Evolutionary conservation across 2,329 filamentous ascomycete genomes (phyloP), one percentile per base, ranked within the genome.

Genomic region (Fusarium tuaranense): DNA sequence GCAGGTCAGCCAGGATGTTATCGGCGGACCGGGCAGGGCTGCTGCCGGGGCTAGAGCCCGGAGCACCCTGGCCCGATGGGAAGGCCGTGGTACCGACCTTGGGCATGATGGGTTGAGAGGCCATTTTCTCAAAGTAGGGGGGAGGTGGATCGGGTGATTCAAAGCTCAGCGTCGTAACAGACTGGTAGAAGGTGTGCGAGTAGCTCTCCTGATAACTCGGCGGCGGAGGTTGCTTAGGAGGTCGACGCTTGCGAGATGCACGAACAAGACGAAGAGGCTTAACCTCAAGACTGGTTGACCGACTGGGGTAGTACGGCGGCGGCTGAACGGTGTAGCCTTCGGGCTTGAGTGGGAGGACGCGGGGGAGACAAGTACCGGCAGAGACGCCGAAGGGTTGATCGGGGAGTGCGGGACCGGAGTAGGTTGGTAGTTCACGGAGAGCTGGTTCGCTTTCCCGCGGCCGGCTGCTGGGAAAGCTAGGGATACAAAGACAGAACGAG

Each of bases 231-330:
- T 39, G 36, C 66, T 67, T 69, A 32, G 60, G 30, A 27, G 57
- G 64, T 34, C 27, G 57, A 14, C 62, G 72, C 32, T 73, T 74
- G 60, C 70, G 70, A 25, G 70, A 71, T 12, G 70, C 70, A 18
- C 72, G 70, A 46, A 74, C 67, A 38, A 74, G 72, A 48, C 72
- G 70, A 51, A 74, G 72, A 55, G 72, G 72, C 60, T 74, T 74
- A 65, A 73, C 72, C 32, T 74, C 65, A 59, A 74, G 68, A 20
- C 72, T 74, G 30, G 32, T 55, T 44, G 53, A 53, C 34, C 63
- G 72, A 14, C 65, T 55, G 36, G 72, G 72, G 12, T 74, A 74
- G 55, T 74, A 71, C 25, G 72, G 72, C 46, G 72, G 72, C 18
- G 72, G 72, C 27, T 74, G 65, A 48, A 60, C 62, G 65, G 72